Evolutionary conservation across 2,329 filamentous ascomycete genomes (phyloP).

Genomic region (Colletotrichum tropicicola): DNA sequence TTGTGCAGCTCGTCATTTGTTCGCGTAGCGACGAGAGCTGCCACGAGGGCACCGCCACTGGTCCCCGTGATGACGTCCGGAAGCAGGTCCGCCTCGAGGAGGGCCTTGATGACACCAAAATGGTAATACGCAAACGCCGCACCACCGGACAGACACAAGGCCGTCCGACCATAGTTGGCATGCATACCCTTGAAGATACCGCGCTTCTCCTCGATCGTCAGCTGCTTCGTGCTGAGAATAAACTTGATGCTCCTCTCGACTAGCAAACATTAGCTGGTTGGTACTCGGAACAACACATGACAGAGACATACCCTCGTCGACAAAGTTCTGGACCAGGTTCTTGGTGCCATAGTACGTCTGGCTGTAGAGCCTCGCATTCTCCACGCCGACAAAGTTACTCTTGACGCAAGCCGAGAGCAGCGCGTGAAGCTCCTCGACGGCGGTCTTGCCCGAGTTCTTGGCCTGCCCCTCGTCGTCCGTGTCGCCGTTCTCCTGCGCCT

Average conservation of each 20-base stretch:
- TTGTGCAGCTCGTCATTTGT: conserved; percentile 91
- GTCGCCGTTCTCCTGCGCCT: conserved; percentile 53
- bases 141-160: conserved; percentile 91
- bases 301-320: conserved; percentile 75
- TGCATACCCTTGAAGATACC: conserved; percentile 86
- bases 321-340: conserved; percentile 86
- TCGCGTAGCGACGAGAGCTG: conserved; percentile 85
- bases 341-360: conserved; percentile 99
- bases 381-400: conserved; percentile 95
- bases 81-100: conserved; percentile 85
- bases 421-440: conserved; percentile 77
- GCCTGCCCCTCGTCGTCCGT: conserved; percentile 44
- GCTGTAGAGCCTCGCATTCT: conserved; percentile 94
- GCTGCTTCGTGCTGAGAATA: conserved; percentile 71
- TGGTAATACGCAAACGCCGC: conserved; percentile 98
- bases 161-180: conserved; percentile 91
- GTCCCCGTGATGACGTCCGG: conserved; percentile 97
- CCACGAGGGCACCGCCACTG: conserved; percentile 91
- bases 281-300: conserved; percentile 3
- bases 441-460: conserved; percentile 53
- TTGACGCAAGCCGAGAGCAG: conserved; percentile 92
- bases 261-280: conserved; percentile 40
- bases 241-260: conserved; percentile 74
- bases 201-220: conserved; percentile 79
- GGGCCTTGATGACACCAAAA: conserved; percentile 88